These are phyloP conservation scores for Leucocoprinus leucothites DNA, from an alignment of 768 basidiomycete genomes.

Conservation along the genomic window DNA sequence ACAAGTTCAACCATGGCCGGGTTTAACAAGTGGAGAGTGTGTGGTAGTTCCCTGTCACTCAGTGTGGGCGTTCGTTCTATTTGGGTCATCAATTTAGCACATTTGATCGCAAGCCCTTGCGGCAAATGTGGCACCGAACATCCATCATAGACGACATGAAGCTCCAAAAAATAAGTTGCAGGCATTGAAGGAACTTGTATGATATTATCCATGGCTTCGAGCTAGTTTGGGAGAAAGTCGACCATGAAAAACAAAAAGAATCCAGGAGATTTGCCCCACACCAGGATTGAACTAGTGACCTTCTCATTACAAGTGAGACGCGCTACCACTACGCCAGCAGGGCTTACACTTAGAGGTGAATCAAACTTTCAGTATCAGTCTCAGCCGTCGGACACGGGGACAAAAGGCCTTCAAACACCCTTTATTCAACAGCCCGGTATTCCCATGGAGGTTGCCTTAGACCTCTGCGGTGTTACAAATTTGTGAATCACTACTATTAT, in stretches of 20 bases:
- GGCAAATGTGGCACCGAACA: not conserved
- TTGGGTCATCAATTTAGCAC: not conserved
- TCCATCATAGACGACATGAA: not conserved
- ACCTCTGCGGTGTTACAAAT: too few species aligned
- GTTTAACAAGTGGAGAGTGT: not conserved
- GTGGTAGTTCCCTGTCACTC: not conserved
- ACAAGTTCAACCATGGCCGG: slow-evolving; percentile 68
- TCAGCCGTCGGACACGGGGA: not conserved
- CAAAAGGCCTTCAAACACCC: not conserved
- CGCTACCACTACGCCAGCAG: slow-evolving; percentile 39
- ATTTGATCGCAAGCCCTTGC: too few species aligned
- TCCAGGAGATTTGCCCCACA: too few species aligned
- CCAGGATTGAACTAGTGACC: slow-evolving; percentile 41
- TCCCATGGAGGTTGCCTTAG: too few species aligned
- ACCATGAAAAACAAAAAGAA: too few species aligned
- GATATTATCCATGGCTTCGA: too few species aligned
- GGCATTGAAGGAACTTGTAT: too few species aligned
- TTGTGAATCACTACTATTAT: too few species aligned
- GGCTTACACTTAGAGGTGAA: slow-evolving; percentile 16
- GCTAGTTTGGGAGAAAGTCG: too few species aligned
- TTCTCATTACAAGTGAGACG: slow-evolving; percentile 40
- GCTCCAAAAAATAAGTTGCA: not conserved
- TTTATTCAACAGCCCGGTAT: too few species aligned
- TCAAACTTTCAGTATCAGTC: not conserved
- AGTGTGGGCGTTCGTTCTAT: slow-evolving; percentile 8